phyloP scores from a whole-genome alignment of 2,329 filamentous ascomycete genomes.

The Fonsecaea nubica region DNA sequence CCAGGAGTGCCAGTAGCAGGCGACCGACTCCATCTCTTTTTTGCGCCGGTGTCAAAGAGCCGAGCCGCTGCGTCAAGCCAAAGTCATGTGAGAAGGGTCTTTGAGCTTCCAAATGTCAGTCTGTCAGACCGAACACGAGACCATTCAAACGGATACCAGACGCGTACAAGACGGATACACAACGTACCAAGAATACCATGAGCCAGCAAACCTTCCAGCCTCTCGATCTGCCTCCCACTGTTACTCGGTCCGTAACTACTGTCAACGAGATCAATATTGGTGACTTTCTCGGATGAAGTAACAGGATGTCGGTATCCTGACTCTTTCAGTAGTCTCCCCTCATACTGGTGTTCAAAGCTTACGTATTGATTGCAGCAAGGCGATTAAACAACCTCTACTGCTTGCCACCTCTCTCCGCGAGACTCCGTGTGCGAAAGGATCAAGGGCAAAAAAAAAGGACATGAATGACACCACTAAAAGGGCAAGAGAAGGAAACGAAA shows the following conservation, averaged over 20 bases:
- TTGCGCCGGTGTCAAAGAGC: too few species aligned
- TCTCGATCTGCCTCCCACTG: not conserved
- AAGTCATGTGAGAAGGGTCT: not conserved
- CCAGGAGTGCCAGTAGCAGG: not conserved
- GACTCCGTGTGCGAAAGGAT: not conserved
- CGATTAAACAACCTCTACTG: not conserved
- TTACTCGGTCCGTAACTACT: not conserved
- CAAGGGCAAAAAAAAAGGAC: not conserved
- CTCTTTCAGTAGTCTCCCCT: not conserved
- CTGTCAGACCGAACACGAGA: not conserved
- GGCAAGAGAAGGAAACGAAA: conserved; percentile 8
- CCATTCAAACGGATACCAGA: not conserved
- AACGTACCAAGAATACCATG: not conserved
- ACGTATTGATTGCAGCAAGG: not conserved
- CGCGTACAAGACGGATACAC: not conserved
- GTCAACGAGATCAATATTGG: conserved; percentile 1
- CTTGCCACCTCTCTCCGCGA: not conserved
- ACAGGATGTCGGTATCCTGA: not conserved
- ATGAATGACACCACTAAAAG: not conserved
- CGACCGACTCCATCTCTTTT: conserved; percentile 3
- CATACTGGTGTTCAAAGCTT: not conserved
- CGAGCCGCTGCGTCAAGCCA: conserved; percentile 1
- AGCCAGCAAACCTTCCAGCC: not conserved
- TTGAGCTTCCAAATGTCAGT: not conserved
- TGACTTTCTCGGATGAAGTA: not conserved